Conservation (phyloP, 805 yeast species). For the Candida nitratophila region DNA sequence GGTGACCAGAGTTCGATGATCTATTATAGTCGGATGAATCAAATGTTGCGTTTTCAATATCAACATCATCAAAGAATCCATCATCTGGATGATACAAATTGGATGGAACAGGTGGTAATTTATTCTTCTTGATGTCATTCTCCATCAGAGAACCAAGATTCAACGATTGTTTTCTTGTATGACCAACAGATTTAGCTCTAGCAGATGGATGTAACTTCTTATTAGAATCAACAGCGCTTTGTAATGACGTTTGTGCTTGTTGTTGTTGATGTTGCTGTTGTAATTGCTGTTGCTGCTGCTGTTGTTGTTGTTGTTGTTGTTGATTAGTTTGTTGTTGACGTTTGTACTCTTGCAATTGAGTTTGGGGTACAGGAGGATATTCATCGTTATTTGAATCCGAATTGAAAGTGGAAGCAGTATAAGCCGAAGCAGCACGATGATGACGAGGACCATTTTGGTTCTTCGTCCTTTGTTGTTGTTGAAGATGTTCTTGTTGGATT, state of each 20-base stretch:
- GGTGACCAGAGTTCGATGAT: background rate
- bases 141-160: conserved; percentile 18
- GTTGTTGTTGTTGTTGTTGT: no score
- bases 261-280: conserved; percentile 4
- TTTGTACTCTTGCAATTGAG: conserved; percentile 7
- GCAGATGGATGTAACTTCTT: conserved; percentile 67
- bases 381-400: conserved; percentile 10
- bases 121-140: conserved; percentile 1
- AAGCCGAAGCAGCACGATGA: conserved; percentile 32
- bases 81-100: conserved; percentile 36
- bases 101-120: conserved; percentile 40
- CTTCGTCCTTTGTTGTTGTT: background rate
- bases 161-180: conserved; percentile 57
- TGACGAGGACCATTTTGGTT: conserved; percentile 5
- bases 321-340: background rate
- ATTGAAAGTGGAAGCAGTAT: conserved; percentile 22
- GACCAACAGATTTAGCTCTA: conserved; percentile 84
- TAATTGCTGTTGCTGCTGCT: conserved; percentile 10
- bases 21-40: conserved; percentile 8
- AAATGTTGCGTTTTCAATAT: conserved; percentile 28
- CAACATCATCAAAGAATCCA: conserved; percentile 53
- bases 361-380: conserved; percentile 3
- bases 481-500: conserved; percentile 15
- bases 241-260: conserved; percentile 4
- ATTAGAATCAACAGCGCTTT: conserved; percentile 23